These are phyloP conservation scores for Auriscalpium vulgare DNA, from an alignment of 768 basidiomycete species.

Conservation along the genomic window DNA sequence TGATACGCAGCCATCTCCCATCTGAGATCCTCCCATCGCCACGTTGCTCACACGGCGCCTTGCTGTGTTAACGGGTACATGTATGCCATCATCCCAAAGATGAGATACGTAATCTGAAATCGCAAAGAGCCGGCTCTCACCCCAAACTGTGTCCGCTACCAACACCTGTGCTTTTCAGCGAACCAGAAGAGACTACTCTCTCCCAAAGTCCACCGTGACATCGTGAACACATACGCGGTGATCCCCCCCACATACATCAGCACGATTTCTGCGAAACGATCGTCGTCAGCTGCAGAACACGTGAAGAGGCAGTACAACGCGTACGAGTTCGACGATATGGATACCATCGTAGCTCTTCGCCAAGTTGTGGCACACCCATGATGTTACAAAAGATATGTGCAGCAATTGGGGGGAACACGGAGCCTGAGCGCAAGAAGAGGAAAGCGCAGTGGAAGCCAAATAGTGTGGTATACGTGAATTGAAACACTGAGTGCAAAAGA, in stretches of 20 bases:
- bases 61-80: no score
- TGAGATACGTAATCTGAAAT: no score
- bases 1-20: no score
- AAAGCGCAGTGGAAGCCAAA: conserved; percentile 84
- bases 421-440: conserved; percentile 81
- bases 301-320: conserved; percentile 19
- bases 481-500: conserved; percentile 51
- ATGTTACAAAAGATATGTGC: conserved; percentile 91
- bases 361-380: conserved; percentile 80
- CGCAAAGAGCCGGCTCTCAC: no score
- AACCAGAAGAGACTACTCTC: conserved; percentile 37
- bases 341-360: conserved; percentile 44
- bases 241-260: conserved; percentile 53
- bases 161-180: neutral
- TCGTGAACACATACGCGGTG: conserved; percentile 43
- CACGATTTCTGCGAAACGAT: conserved; percentile 38
- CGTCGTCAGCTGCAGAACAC: conserved; percentile 5
- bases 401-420: conserved; percentile 65
- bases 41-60: no score
- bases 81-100: no score
- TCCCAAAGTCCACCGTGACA: conserved; percentile 42
- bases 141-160: neutral
- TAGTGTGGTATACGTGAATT: conserved; percentile 84
- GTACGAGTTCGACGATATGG: conserved; percentile 44
- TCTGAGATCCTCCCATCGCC: no score